Base-by-base conservation (phyloP, 176 grass and related monocot species). In the Musa troglodytarum region DNA sequence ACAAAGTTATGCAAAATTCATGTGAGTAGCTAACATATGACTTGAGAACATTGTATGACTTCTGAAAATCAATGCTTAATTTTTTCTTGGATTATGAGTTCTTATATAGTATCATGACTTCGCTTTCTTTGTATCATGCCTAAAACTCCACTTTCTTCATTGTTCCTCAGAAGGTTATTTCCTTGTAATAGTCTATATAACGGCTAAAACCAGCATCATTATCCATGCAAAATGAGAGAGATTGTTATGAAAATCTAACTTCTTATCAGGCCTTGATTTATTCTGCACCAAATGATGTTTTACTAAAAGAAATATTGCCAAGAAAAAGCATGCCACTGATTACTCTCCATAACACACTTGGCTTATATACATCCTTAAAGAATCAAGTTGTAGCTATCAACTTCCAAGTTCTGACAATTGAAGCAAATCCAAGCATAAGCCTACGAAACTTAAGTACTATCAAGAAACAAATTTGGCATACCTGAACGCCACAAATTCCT, bases 401-500 rank as follows among this genome's bases (percentile, higher is more conserved):
- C 23, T 65, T 23, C 23, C 63, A 65, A 65, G 20, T 22, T 65
- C 21, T 65, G 10, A 20, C 10, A 62, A 19, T 9, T 62, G 57
- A 62, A 62, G 57, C 13, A 43, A 43, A 43, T 43, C 34, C 34
- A 54, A 28, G 79, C 54, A 76, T 2, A 17, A 21, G 55, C 64
- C 63, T 78, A 76, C 1, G 49, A 43, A 51, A 68, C 57, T 67
- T 16, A 79, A 26, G 28, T 2, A 8, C 28, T 49, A 50, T 68
- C 19, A 17, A 77, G 50, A 25, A 67, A 11, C 25, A 21, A 77
- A 49, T 15, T 61, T 12, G 78, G 52, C 52, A 76, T 85, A 93
- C 94, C 94, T 91, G 84, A 82, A 68, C 66, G 69, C 78, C 57
- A 82, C 49, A 82, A 81, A 49, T 12, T 76, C 56, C 9, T 68